Evolutionary conservation across 116 monocot species (phyloP).

Genomic region (Cymodocea nodosa): DNA sequence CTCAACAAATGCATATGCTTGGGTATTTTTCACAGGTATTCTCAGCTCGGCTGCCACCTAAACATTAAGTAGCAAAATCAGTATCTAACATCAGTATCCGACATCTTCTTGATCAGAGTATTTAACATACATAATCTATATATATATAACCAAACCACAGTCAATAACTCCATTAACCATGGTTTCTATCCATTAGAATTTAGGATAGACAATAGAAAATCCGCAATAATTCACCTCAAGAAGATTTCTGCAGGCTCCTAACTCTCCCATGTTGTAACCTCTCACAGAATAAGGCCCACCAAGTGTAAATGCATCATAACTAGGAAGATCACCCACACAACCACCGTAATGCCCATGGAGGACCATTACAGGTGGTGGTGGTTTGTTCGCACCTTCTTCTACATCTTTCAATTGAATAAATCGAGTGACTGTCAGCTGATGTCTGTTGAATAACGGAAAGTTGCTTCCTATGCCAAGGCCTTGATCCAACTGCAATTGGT

Average conservation of each 20-base stretch:
- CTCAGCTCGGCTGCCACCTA: constrained; percentile 85
- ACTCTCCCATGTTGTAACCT: constrained; percentile 93
- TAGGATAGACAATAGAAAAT: too few relatives aligned
- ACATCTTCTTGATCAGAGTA: too few relatives aligned
- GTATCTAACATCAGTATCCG: not conserved
- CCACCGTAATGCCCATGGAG: constrained; percentile 95
- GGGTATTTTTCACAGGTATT: constrained; percentile 63
- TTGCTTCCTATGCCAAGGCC: constrained; percentile 89
- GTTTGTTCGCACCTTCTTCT: constrained; percentile 71
- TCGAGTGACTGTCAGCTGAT: constrained; percentile 75
- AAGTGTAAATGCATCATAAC: constrained; percentile 96
- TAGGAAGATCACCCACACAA: constrained; percentile 91
- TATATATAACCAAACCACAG: too few relatives aligned
- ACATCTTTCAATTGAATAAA: constrained; percentile 74
- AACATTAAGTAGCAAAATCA: not conserved
- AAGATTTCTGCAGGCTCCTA: constrained; percentile 78
- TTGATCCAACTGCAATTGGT: constrained; percentile 68
- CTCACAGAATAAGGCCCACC: constrained; percentile 96
- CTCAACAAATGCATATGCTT: constrained; percentile 70
- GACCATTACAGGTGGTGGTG: constrained; percentile 75
- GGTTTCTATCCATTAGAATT: too few relatives aligned
- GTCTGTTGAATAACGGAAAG: constrained; percentile 92
- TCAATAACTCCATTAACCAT: too few relatives aligned
- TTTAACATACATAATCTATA: too few relatives aligned
- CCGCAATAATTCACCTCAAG: constrained; percentile 43